These are phyloP conservation scores for Linanthus parryae DNA, from an alignment of 148 eudicot species.

Conservation along the genomic window DNA sequence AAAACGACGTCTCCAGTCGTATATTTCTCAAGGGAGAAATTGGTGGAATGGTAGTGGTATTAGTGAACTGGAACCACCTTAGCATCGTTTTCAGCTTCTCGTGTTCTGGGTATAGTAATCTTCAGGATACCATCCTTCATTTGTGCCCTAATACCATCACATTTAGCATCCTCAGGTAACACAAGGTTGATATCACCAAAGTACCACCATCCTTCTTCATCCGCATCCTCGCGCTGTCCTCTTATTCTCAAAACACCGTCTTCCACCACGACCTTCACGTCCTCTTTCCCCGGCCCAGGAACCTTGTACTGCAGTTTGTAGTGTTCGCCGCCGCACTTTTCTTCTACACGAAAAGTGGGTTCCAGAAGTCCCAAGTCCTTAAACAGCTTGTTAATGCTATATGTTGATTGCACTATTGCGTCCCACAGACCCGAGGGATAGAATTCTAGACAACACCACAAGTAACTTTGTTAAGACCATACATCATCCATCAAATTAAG, in stretches of 20 bases:
- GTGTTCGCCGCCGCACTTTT: neutral
- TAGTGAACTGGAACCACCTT: conserved; percentile 1
- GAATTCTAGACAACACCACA: neutral
- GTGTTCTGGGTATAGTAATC: conserved; percentile 2
- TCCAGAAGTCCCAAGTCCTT: too few species aligned
- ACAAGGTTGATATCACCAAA: conserved; percentile 2
- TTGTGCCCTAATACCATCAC: neutral
- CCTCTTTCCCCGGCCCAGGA: neutral
- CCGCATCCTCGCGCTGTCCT: neutral
- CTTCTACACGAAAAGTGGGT: neutral
- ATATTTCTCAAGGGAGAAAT: too few species aligned
- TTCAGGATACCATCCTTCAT: conserved; percentile 4
- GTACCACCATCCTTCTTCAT: neutral
- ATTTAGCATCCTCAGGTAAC: conserved; percentile 8
- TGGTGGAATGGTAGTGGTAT: too few species aligned
- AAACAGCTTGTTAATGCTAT: conserved; percentile 1
- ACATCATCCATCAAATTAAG: too few species aligned
- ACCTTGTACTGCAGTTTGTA: conserved; percentile 9
- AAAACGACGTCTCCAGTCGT: too few species aligned
- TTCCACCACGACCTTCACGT: neutral
- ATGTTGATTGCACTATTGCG: conserved; percentile 4
- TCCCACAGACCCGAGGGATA: conserved; percentile 6
- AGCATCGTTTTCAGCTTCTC: neutral
- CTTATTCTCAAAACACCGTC: conserved; percentile 5
- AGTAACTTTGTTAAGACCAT: too few species aligned